A percentile compares a stretch with the other conserved stretches of the same genome.
Evolutionary conservation across 768 basidiomycete species (phyloP).

Genomic region (Boletus coccyginus): DNA sequence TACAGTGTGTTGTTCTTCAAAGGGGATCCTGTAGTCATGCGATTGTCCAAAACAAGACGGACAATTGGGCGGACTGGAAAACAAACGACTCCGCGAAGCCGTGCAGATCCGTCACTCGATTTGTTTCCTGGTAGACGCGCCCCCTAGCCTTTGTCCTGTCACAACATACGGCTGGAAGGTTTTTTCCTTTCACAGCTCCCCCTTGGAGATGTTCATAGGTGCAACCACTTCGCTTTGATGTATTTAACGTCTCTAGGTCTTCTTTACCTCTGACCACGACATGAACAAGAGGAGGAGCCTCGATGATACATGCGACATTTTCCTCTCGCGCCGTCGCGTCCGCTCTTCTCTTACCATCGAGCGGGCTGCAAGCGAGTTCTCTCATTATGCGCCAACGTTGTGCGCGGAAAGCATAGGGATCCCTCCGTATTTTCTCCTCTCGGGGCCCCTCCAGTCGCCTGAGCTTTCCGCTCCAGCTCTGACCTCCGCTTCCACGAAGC

Average conservation of each 20-base stretch:
- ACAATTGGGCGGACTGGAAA: conserved; percentile 29
- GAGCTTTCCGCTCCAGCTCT: neutral
- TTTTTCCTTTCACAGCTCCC: conserved; percentile 16
- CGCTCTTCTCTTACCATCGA: conserved; percentile 8
- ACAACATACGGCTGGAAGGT: conserved; percentile 8
- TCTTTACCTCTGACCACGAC: conserved; percentile 18
- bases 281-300: conserved; percentile 30
- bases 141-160: conserved; percentile 20
- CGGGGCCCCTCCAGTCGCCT: conserved; percentile 6
- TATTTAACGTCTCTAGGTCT: neutral
- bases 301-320: conserved; percentile 30
- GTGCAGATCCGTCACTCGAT: conserved; percentile 9
- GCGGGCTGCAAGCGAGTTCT: conserved; percentile 9
- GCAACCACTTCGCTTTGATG: conserved; percentile 5
- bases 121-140: conserved; percentile 1
- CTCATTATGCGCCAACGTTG: conserved; percentile 1
- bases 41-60: conserved; percentile 12
- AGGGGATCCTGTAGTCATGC: neutral
- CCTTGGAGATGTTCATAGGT: conserved; percentile 10
- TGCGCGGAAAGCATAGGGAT: conserved; percentile 6
- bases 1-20: conserved; percentile 3
- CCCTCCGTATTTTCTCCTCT: conserved; percentile 9
- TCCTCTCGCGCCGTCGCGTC: conserved; percentile 22
- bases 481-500: conserved; percentile 5
- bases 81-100: conserved; percentile 19